Evolutionary conservation across 371 early-diverging fungal genomes (phyloP), one percentile per base, ranked within the genome.

Genomic region (Syncephalastrum racemosum): DNA sequence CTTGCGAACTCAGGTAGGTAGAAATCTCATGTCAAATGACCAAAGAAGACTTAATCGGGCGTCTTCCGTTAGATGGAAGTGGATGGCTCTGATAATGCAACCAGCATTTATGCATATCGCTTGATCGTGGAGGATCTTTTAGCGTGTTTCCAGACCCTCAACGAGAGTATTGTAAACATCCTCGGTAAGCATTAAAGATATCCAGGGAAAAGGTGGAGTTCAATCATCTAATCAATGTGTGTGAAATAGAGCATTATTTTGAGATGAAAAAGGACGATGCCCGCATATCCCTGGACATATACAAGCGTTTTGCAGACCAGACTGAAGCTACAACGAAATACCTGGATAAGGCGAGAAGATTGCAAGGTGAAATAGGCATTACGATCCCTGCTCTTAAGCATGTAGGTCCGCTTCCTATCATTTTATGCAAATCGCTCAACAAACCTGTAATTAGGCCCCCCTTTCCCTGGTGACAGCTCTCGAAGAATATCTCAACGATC

Each of bases 101-200:
- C 94, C 4, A 93, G 94, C 0, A 75, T 93, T 22, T 85, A 88
- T 49, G 92, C 94, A 3, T 95, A 90, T 70, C 77, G 92, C 15
- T 70, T 96, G 50, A 75, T 95, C 19, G 71, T 95, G 18, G 89
- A 90, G 22, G 98, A 97, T 64, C 80, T 94, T 69, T 71, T 96
- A 49, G 79, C 81, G 10, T 76, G 96, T 16, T 96, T 94, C 70
- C 91, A 92, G 67, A 82, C 90, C 3, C 77, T 94, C 71, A 97
- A 96, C 67, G 94, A 94, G 67, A 93, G 90, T 15, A 91, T 95
- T 27, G 92, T 96, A 54, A 89, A 92, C 58, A 90, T 95, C 56
- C 79, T 96, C 47, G 84, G 91, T 88, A 75, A 47, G 69, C 59
- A 48, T 8, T 16, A 12, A 41, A 22, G 52, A 14, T 12, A 8